Evolutionary conservation across 2,329 filamentous ascomycete genomes (phyloP), one percentile per base, ranked within the genome.

Genomic region (Malbranchea zuffiana): DNA sequence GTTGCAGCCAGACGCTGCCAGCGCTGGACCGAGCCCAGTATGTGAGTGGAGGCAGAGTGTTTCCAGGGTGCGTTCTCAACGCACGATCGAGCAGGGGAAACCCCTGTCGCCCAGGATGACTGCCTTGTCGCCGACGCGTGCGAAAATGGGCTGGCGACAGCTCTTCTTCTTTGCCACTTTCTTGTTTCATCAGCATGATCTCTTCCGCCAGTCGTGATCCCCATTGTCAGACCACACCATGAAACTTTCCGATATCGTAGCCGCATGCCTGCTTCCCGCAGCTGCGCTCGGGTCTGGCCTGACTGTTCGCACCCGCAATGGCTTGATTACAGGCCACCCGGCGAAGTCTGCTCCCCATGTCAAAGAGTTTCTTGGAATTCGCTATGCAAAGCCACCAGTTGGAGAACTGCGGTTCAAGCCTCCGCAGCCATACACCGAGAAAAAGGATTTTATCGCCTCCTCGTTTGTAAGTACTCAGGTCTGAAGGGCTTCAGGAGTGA

Each of bases 311-410:
- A 38, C 35, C 3, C 21, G 27, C 6, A 38, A 38, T 20, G 35
- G 35, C 21, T 15, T 12, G 13, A 32, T 38, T 28, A 24, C 27
- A 5, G 35, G 35, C n/a, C 35, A 38, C 23, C 19, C 5, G 7
- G 35, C 35, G 12, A 17, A 17, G n/a, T 4, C 27, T 18, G 35
- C 35, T 7, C 21, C 31, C 16, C 17, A 19, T 5, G 32, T 28
- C 43, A 38, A 15, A 10, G 53, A 53, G 25, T 38, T 55, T 50
- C 29, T 43, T 51, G 30, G 53, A 6, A 52, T 57, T 15, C 53
- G 49, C 3, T 57, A 50, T 39, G 52, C 51, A 11, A 32, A 44
- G 2, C 38, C 54, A 2, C 52, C 53, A 11, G 45, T 48, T 11
- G 50, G 47, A 6, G 37, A 49, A 16, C 41, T 52, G 11, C 53